Evolutionary conservation across 148 eudicot genomes (phyloP).

Genomic region (Dysphania ambrosioides): DNA sequence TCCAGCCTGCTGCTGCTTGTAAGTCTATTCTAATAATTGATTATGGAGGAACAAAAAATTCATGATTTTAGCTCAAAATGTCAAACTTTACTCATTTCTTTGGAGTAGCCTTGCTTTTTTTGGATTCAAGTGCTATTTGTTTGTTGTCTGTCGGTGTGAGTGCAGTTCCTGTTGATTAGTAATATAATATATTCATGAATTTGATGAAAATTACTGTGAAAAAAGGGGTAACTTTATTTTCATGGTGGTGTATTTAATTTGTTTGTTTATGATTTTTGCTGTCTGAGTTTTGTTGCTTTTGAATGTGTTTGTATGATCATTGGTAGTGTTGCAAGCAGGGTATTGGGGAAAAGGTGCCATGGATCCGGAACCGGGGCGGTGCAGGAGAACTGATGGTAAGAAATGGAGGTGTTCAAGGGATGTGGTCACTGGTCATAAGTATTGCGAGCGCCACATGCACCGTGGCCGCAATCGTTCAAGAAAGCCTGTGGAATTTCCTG

Average conservation of each 20-base stretch:
- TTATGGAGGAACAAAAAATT: background rate
- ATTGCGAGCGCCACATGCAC: slow-evolving; percentile 92
- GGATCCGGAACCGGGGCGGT: slow-evolving; percentile 97
- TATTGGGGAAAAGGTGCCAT: slow-evolving; percentile 78
- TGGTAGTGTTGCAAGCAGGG: slow-evolving; percentile 64
- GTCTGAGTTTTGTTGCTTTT: background rate
- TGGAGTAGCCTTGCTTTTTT: background rate
- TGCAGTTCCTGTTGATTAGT: no score
- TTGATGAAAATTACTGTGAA: background rate
- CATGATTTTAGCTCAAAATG: background rate
- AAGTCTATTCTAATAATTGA: slow-evolving; percentile 23
- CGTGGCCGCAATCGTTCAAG: slow-evolving; percentile 99
- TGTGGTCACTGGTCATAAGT: slow-evolving; percentile 76
- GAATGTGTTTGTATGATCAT: background rate
- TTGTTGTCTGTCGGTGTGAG: background rate
- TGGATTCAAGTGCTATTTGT: background rate
- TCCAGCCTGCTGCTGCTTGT: slow-evolving; percentile 53
- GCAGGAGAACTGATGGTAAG: slow-evolving; percentile 91
- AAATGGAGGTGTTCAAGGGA: slow-evolving; percentile 99
- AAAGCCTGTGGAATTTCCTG: slow-evolving; percentile 99
- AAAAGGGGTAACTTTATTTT: background rate
- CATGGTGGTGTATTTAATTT: background rate
- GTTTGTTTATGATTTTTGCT: background rate
- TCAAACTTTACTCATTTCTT: background rate
- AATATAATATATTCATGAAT: background rate